Conservation (phyloP, 352 stramenopile species). For the Globisporangium parvum region DNA sequence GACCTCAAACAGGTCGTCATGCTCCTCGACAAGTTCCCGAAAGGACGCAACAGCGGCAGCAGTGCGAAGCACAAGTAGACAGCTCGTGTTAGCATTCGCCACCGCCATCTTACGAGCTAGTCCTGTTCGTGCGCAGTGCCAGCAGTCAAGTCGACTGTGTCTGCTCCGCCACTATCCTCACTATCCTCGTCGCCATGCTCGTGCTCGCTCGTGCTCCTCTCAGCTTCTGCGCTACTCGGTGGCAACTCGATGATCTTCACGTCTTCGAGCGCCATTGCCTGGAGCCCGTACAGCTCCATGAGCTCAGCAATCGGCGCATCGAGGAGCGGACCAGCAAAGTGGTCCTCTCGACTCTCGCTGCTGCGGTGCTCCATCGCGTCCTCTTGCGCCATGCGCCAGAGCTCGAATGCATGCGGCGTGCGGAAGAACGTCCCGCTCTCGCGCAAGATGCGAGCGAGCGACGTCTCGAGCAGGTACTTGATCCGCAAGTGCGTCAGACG, state of each 20-base stretch:
- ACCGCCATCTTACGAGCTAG: too few relatives aligned
- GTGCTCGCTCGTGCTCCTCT: not conserved
- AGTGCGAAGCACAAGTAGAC: constrained; percentile 19
- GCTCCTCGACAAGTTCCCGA: constrained; percentile 67
- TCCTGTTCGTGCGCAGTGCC: not conserved
- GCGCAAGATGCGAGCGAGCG: constrained; percentile 41
- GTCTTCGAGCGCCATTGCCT: constrained; percentile 49
- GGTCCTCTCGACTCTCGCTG: constrained; percentile 22
- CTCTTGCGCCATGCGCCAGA: constrained; percentile 71
- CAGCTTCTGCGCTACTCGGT: not conserved
- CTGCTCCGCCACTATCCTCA: too few relatives aligned
- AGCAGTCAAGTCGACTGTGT: not conserved
- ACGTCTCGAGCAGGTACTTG: constrained; percentile 58
- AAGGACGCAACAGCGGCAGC: constrained; percentile 25
- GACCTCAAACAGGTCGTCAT: constrained; percentile 61
- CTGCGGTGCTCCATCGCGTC: constrained; percentile 31
- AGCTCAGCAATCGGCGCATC: constrained; percentile 43
- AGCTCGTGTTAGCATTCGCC: too few relatives aligned
- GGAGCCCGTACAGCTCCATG: constrained; percentile 43
- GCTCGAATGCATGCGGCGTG: constrained; percentile 39
- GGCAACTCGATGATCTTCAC: constrained; percentile 17
- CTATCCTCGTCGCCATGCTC: not conserved
- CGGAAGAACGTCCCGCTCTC: constrained; percentile 50
- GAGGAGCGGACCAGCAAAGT: constrained; percentile 38
- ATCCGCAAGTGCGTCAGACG: constrained; percentile 45